Percentiles rank a stretch among this genome's conserved stretches.
phyloP scores from a whole-genome alignment of 805 yeast genomes.

The Candida sithepensis region DNA sequence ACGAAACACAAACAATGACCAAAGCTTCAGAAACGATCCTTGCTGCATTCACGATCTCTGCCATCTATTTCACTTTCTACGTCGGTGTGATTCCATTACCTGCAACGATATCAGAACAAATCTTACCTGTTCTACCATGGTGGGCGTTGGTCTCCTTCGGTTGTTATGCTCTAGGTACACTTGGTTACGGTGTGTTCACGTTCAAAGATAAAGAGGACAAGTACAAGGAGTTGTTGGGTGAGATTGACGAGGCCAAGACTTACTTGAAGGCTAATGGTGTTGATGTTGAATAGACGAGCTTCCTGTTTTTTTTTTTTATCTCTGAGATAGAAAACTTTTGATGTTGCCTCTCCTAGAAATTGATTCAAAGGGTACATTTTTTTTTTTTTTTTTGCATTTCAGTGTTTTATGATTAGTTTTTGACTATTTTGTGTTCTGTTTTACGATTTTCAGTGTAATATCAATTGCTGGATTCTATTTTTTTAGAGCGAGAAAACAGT shows the following conservation, averaged over 20 bases:
- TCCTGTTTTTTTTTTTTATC: too few relatives aligned
- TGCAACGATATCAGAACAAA: slow-evolving; percentile 42
- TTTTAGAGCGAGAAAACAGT: not conserved
- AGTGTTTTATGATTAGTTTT: not conserved
- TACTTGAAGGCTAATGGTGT: slow-evolving; percentile 56
- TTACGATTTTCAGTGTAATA: not conserved
- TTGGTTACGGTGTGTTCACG: slow-evolving; percentile 66
- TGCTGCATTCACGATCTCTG: slow-evolving; percentile 41
- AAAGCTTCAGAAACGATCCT: slow-evolving; percentile 60
- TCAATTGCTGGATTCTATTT: not conserved
- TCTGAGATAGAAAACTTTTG: not conserved
- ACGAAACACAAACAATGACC: slow-evolving; percentile 42
- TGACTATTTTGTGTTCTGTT: not conserved
- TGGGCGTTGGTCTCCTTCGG: slow-evolving; percentile 71
- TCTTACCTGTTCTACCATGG: slow-evolving; percentile 65
- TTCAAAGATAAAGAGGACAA: slow-evolving; percentile 70
- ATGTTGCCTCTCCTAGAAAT: not conserved
- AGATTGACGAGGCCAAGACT: slow-evolving; percentile 60
- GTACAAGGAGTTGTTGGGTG: slow-evolving; percentile 54
- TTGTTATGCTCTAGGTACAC: slow-evolving; percentile 60
- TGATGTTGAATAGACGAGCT: slow-evolving; percentile 36
- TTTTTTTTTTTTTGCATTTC: too few relatives aligned
- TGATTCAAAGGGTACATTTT: not conserved
- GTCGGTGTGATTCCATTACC: slow-evolving; percentile 54
- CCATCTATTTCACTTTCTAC: slow-evolving; percentile 50